phyloP scores from a whole-genome alignment of 345 rosid species.

The Sonneratia caseolaris region DNA sequence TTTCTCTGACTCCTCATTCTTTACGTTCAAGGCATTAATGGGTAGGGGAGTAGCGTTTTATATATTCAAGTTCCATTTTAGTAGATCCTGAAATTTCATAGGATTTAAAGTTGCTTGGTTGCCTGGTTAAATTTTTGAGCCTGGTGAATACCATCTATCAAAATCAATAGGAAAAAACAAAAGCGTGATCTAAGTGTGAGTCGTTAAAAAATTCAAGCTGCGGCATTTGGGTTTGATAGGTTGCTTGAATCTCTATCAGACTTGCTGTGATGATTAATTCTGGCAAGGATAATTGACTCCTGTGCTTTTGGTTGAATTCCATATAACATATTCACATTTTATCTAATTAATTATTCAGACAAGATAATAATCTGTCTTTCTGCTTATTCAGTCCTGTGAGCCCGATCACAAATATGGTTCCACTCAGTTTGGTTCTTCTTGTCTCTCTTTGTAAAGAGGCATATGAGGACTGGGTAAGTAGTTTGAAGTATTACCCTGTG shows the following conservation, averaged over 20 bases:
- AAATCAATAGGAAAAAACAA: background rate
- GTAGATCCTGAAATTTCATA: background rate
- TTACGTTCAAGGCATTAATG: background rate
- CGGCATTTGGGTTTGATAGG: background rate
- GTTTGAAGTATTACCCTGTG: background rate
- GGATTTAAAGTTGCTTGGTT: background rate
- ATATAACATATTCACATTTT: background rate
- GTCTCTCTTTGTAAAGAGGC: conserved; percentile 98
- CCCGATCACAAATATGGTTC: conserved; percentile 91
- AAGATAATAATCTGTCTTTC: conserved; percentile 3
- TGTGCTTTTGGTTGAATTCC: background rate
- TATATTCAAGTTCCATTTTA: background rate
- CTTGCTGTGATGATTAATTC: background rate
- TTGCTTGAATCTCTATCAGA: too few species aligned
- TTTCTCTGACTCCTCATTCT: background rate
- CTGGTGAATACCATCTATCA: background rate
- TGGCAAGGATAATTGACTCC: background rate
- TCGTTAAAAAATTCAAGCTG: background rate
- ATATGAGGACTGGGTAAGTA: conserved; percentile 93
- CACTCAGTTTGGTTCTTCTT: conserved; percentile 85
- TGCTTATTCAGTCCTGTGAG: conserved; percentile 81
- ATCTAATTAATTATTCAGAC: background rate
- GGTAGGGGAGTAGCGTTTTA: background rate
- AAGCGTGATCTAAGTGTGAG: background rate
- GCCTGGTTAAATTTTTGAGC: background rate